These are phyloP conservation scores for Gardenia jasminoides DNA, from an alignment of 257 asterid genomes.

Conservation along the genomic window DNA sequence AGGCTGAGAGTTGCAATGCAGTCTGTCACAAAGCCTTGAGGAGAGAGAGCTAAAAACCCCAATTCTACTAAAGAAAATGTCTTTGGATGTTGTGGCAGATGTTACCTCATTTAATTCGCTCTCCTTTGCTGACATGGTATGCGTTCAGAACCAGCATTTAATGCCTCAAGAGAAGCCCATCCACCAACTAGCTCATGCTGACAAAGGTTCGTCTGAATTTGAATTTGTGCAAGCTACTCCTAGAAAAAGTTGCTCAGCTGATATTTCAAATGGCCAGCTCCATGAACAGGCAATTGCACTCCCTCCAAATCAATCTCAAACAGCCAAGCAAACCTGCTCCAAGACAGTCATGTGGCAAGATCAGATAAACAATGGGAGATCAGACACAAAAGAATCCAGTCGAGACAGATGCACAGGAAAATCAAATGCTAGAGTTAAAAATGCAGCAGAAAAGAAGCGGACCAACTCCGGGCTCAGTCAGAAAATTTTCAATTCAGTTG, in stretches of 20 bases:
- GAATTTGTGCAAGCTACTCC: constrained; percentile 33
- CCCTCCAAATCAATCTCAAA: constrained; percentile 22
- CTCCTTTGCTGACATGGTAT: constrained; percentile 51
- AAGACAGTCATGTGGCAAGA: constrained; percentile 21
- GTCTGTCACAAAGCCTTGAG: not conserved
- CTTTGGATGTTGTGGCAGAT: constrained; percentile 34
- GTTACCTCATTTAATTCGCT: constrained; percentile 46
- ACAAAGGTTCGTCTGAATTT: constrained; percentile 30
- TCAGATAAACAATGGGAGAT: constrained; percentile 20
- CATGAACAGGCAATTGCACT: constrained; percentile 13
- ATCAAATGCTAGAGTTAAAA: constrained; percentile 20
- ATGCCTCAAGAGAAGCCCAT: not conserved
- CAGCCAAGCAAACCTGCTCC: constrained; percentile 18
- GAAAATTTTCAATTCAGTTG: constrained; percentile 41
- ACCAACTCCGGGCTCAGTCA: constrained; percentile 33
- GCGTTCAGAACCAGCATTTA: constrained; percentile 34
- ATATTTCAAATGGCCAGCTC: constrained; percentile 19
- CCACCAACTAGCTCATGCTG: constrained; percentile 4
- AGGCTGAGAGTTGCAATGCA: constrained; percentile 18
- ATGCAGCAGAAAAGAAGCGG: constrained; percentile 29
- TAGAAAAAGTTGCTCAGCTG: constrained; percentile 17
- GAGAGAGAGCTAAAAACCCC: not conserved
- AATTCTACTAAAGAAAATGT: constrained; percentile 36
- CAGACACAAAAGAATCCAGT: constrained; percentile 24
- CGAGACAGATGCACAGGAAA: constrained; percentile 14